Conservation (phyloP, 2,329 filamentous ascomycete species). For the Acarospora socialis region DNA sequence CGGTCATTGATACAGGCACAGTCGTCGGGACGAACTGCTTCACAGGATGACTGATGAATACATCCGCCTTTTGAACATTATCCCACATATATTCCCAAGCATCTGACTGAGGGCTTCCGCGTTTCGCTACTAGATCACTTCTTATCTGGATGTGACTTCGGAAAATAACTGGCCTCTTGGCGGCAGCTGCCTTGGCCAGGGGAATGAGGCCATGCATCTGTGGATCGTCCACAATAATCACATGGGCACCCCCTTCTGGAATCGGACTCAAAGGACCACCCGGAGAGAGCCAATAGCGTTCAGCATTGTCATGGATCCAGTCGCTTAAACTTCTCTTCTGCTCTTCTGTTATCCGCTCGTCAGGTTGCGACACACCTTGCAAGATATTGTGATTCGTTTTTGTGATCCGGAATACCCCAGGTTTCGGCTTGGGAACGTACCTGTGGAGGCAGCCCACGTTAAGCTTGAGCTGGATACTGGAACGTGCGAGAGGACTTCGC, state of each 20-base stretch:
- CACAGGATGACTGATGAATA: slow-evolving; percentile 74
- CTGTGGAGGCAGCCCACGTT: slow-evolving; percentile 19
- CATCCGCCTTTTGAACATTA: slow-evolving; percentile 54
- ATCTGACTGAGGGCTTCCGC: slow-evolving; percentile 53
- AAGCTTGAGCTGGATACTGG: slow-evolving; percentile 3
- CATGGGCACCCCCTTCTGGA: slow-evolving; percentile 57
- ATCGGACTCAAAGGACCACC: slow-evolving; percentile 52
- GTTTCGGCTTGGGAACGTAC: slow-evolving; percentile 64
- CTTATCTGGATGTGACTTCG: slow-evolving; percentile 74
- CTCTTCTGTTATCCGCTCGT: slow-evolving; percentile 48
- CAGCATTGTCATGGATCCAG: slow-evolving; percentile 62
- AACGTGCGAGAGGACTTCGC: background rate
- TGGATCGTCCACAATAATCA: slow-evolving; percentile 68
- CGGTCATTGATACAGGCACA: slow-evolving; percentile 52
- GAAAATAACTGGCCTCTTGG: slow-evolving; percentile 63
- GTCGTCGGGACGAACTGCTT: slow-evolving; percentile 56
- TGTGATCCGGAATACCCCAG: slow-evolving; percentile 67
- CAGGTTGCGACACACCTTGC: slow-evolving; percentile 56
- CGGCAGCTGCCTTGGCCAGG: slow-evolving; percentile 55
- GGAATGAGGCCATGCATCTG: slow-evolving; percentile 72
- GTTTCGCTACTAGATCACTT: slow-evolving; percentile 51
- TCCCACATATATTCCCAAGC: slow-evolving; percentile 66
- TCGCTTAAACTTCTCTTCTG: slow-evolving; percentile 49
- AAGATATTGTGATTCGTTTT: slow-evolving; percentile 85
- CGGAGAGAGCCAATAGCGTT: slow-evolving; percentile 56